Evolutionary conservation across 192 early-diverging fungal species (phyloP).

Genomic region (Piromyces finnis): DNA sequence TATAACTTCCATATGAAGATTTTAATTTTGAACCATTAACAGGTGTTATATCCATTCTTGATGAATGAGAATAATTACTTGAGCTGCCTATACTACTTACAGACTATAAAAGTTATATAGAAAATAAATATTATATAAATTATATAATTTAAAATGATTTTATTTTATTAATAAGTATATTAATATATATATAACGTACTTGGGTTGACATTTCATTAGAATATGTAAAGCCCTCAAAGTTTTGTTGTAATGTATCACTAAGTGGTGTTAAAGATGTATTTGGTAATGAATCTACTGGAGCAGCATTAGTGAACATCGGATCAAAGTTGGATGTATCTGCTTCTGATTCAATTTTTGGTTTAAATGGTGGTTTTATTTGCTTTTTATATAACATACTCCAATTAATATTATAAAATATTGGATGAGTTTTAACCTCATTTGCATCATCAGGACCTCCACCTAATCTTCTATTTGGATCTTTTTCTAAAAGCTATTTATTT

Average conservation of each 20-base stretch:
- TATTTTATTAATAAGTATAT: too few species aligned
- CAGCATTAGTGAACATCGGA: constrained; percentile 19
- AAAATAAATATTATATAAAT: too few species aligned
- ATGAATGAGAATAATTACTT: too few species aligned
- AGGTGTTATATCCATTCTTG: too few species aligned
- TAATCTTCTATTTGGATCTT: constrained; percentile 37
- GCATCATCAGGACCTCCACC: constrained; percentile 29
- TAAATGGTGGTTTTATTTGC: constrained; percentile 45
- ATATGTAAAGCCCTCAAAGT: constrained; percentile 26
- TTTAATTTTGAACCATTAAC: too few species aligned
- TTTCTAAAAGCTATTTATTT: constrained; percentile 25
- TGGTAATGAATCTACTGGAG: constrained; percentile 24
- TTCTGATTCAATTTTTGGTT: constrained; percentile 37
- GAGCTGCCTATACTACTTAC: too few species aligned
- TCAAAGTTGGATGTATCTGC: constrained; percentile 30
- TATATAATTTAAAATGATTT: too few species aligned
- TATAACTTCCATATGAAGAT: too few species aligned
- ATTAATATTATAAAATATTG: constrained; percentile 40
- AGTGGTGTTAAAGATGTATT: constrained; percentile 11
- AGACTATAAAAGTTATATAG: too few species aligned
- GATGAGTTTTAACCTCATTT: constrained; percentile 36
- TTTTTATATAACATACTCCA: constrained; percentile 42
- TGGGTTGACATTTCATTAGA: not conserved
- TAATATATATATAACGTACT: too few species aligned
- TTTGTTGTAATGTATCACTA: constrained; percentile 19